Percentiles rank a stretch among this genome's conserved stretches.
These are phyloP conservation scores for Linum tenue DNA, from an alignment of 345 rosid species.

Conservation along the genomic window DNA sequence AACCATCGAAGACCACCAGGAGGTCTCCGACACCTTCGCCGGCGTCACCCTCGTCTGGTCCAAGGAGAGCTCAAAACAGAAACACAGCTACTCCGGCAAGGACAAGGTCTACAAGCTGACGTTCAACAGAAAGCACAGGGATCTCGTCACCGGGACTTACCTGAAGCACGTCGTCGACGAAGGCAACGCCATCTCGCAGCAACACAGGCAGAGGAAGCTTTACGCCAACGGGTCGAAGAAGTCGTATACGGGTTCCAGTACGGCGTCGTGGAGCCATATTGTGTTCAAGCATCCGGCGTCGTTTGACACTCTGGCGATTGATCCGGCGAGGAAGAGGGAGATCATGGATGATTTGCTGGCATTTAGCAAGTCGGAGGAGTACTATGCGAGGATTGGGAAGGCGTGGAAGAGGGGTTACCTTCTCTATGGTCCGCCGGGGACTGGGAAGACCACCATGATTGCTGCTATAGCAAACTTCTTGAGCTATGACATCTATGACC, in stretches of 20 bases:
- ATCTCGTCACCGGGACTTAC: not conserved
- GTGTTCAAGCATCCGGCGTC: not conserved
- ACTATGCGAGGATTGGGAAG: not conserved
- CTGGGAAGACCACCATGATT: not conserved
- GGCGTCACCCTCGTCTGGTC: conserved; percentile 1
- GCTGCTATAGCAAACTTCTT: conserved; percentile 2
- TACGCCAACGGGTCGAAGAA: not conserved
- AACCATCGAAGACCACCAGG: conserved; percentile 1
- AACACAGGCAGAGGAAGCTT: not conserved
- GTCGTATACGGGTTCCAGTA: no score
- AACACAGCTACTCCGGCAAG: not conserved
- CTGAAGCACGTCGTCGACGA: not conserved
- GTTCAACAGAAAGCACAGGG: not conserved
- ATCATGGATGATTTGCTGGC: not conserved
- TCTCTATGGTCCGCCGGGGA: not conserved
- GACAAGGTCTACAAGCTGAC: not conserved
- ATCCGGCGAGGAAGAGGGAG: not conserved
- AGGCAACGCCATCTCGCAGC: not conserved
- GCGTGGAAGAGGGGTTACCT: conserved; percentile 1
- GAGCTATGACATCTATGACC: not conserved
- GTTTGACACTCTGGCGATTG: not conserved
- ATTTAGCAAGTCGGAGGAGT: not conserved
- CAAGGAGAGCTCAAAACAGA: not conserved
- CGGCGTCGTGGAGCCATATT: not conserved
- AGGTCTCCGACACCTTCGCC: not conserved